These are phyloP conservation scores for Thoreauomyces humboldtii DNA, from an alignment of 192 early-diverging fungal genomes.

Conservation along the genomic window DNA sequence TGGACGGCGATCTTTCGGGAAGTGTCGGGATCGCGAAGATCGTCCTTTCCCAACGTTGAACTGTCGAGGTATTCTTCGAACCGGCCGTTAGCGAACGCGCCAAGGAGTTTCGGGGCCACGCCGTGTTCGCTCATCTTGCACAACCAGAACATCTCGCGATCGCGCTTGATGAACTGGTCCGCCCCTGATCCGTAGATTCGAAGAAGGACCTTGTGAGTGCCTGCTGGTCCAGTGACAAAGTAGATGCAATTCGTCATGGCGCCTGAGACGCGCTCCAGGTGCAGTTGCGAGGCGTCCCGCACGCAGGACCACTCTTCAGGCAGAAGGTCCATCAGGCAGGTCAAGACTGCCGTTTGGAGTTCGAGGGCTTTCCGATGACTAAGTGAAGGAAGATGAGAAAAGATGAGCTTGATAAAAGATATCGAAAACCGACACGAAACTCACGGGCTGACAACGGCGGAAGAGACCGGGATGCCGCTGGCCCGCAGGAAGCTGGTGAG, in stretches of 20 bases:
- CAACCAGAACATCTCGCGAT: slow-evolving; percentile 79
- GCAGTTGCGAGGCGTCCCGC: slow-evolving; percentile 22
- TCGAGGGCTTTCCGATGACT: not conserved
- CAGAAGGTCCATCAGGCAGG: slow-evolving; percentile 13
- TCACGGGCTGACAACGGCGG: not conserved
- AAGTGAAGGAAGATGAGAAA: not conserved
- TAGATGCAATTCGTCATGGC: slow-evolving; percentile 66
- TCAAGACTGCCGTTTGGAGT: slow-evolving; percentile 16
- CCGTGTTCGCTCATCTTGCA: slow-evolving; percentile 63
- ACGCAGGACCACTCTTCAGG: slow-evolving; percentile 22
- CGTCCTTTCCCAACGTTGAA: slow-evolving; percentile 63
- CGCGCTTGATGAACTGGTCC: slow-evolving; percentile 73
- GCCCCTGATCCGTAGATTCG: slow-evolving; percentile 81
- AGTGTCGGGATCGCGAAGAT: slow-evolving; percentile 62
- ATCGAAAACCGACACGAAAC: not conserved
- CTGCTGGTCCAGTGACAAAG: slow-evolving; percentile 32
- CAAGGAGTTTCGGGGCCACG: slow-evolving; percentile 72
- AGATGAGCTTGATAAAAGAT: not conserved
- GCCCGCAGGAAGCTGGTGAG: slow-evolving; percentile 2
- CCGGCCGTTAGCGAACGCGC: slow-evolving; percentile 80
- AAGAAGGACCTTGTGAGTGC: slow-evolving; percentile 14
- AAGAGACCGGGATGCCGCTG: slow-evolving; percentile 1
- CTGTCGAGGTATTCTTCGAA: slow-evolving; percentile 82
- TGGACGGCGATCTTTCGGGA: slow-evolving; percentile 71
- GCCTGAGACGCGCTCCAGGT: slow-evolving; percentile 56